A percentile compares a stretch with the other conserved stretches of the same genome.
These are phyloP conservation scores for Ogataea salicorniae DNA, from an alignment of 805 yeast genomes.

Conservation along the genomic window DNA sequence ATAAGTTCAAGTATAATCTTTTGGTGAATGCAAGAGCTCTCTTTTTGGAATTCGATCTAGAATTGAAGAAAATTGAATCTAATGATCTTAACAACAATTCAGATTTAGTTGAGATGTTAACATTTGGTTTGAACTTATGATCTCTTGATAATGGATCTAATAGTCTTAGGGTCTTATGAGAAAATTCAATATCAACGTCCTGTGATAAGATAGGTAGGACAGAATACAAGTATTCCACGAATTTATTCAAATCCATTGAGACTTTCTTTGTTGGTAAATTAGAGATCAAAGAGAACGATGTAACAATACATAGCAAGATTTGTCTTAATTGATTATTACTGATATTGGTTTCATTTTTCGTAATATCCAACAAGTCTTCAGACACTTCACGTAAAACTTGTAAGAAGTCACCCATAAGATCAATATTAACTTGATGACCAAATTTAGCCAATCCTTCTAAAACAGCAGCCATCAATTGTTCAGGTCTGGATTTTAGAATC, in stretches of 20 bases:
- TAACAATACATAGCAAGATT: conserved; percentile 73
- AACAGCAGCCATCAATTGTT: conserved; percentile 74
- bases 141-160: conserved; percentile 64
- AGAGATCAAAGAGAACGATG: conserved; percentile 81
- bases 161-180: conserved; percentile 73
- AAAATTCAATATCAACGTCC: conserved; percentile 81
- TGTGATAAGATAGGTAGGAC: conserved; percentile 62
- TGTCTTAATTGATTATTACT: conserved; percentile 57
- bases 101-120: conserved; percentile 83
- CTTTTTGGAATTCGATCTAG: conserved; percentile 58
- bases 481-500: conserved; percentile 58
- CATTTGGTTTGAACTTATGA: conserved; percentile 51
- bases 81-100: conserved; percentile 74
- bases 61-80: conserved; percentile 75
- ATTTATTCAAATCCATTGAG: conserved; percentile 75
- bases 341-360: conserved; percentile 38
- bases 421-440: conserved; percentile 91
- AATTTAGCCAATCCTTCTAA: conserved; percentile 87
- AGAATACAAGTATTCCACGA: conserved; percentile 69
- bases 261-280: conserved; percentile 70
- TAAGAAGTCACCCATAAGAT: conserved; percentile 85
- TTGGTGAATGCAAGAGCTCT: conserved; percentile 82
- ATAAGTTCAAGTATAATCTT: conserved; percentile 58
- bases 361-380: conserved; percentile 38
- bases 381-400: conserved; percentile 84